Conservation (phyloP, 176 grass and related monocot genomes). For the Oryza punctata region DNA sequence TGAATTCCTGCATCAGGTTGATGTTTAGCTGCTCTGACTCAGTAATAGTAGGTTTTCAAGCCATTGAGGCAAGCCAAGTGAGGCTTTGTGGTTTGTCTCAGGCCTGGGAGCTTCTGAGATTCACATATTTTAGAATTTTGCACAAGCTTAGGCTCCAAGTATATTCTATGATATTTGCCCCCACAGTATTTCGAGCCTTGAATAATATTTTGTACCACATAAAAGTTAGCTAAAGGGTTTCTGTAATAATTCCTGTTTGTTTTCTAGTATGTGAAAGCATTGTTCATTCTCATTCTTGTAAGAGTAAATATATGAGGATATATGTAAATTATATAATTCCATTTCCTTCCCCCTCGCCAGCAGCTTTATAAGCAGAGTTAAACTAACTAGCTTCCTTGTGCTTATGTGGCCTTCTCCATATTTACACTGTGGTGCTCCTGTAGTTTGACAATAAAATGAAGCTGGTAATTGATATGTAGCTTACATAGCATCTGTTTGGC, state of each 20-base stretch:
- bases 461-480: background rate
- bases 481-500: background rate
- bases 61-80: background rate
- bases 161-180: background rate
- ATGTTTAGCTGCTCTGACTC: too few relatives aligned
- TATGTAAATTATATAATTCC: background rate
- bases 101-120: background rate
- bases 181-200: background rate
- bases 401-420: background rate
- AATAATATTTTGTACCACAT: background rate
- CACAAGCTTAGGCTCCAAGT: background rate
- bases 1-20: too few relatives aligned
- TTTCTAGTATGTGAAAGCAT: background rate
- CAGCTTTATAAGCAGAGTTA: background rate
- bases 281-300: background rate
- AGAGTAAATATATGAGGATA: background rate
- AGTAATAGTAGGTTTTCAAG: too few relatives aligned
- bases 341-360: background rate
- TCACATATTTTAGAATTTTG: background rate
- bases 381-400: background rate
- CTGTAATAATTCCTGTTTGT: background rate
- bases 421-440: background rate
- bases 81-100: background rate
- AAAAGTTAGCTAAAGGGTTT: background rate
- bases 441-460: background rate